Evolutionary conservation across 2,329 filamentous ascomycete genomes (phyloP).

Genomic region (Microdochium bolleyi): DNA sequence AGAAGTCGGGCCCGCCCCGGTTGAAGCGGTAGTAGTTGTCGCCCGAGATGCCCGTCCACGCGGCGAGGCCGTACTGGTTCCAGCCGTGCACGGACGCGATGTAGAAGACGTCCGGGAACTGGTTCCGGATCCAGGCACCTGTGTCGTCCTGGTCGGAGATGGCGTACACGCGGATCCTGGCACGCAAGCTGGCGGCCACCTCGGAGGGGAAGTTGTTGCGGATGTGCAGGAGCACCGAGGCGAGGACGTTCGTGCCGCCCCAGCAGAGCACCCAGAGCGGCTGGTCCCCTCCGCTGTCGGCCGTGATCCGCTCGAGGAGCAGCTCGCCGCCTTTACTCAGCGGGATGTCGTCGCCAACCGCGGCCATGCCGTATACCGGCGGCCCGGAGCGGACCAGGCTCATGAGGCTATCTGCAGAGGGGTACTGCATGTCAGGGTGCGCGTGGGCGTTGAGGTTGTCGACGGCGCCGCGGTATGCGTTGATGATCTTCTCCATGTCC

Average conservation of each 20-base stretch:
- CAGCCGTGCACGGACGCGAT: conserved; percentile 47
- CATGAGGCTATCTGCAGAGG: conserved; percentile 17
- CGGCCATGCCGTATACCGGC: conserved; percentile 17
- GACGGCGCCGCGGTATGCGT: conserved; percentile 24
- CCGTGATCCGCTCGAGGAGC: conserved; percentile 25
- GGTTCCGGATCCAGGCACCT: conserved; percentile 44
- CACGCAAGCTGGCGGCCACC: conserved; percentile 22
- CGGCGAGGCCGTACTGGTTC: conserved; percentile 43
- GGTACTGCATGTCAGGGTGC: conserved; percentile 27
- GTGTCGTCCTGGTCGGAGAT: conserved; percentile 54
- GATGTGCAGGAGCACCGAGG: conserved; percentile 32
- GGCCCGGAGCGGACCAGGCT: conserved; percentile 21
- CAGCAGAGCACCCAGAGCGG: conserved; percentile 40
- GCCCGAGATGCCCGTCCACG: conserved; percentile 46
- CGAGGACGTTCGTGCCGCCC: conserved; percentile 41
- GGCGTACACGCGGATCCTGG: conserved; percentile 40
- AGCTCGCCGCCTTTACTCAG: conserved; percentile 27
- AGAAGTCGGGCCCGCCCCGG: conserved; percentile 1
- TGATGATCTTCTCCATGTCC: conserved; percentile 24
- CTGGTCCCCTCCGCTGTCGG: conserved; percentile 17
- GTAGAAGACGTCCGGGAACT: conserved; percentile 47
- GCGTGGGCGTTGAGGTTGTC: conserved; percentile 33
- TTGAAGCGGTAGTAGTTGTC: conserved; percentile 16
- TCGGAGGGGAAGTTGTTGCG: conserved; percentile 16
- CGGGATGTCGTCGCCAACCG: conserved; percentile 4